Percentiles rank a stretch among this genome's conserved stretches.
Evolutionary conservation across 345 rosid species (phyloP).

Genomic region (Bruguiera parviflora): DNA sequence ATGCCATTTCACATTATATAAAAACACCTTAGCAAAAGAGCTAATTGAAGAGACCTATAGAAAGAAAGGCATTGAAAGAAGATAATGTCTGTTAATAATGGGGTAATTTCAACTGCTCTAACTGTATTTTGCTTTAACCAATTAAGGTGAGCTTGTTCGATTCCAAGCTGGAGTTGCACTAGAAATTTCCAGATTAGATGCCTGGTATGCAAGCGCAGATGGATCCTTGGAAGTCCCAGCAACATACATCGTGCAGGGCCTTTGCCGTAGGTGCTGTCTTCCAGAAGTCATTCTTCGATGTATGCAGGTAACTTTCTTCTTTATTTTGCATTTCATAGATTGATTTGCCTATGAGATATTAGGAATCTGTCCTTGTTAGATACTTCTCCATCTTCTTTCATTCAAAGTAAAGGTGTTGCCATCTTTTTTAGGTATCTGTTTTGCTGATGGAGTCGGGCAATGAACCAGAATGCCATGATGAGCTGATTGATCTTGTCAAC

Average conservation of each 20-base stretch:
- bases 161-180: constrained; percentile 86
- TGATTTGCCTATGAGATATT: neutral
- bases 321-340: neutral
- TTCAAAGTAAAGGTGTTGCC: neutral
- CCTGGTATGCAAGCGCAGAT: constrained; percentile 80
- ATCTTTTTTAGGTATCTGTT: constrained; percentile 64
- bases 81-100: neutral
- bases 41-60: too few relatives aligned
- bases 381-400: neutral
- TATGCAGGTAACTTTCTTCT: constrained; percentile 59
- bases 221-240: constrained; percentile 73
- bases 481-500: constrained; percentile 74
- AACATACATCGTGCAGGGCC: constrained; percentile 71
- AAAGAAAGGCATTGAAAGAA: neutral
- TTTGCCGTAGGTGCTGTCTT: constrained; percentile 90
- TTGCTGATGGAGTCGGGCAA: constrained; percentile 61
- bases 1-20: too few relatives aligned
- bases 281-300: constrained; percentile 85
- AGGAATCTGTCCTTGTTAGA: too few relatives aligned
- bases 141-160: constrained; percentile 87
- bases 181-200: constrained; percentile 92
- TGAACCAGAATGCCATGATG: constrained; percentile 70
- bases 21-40: too few relatives aligned
- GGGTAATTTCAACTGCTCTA: neutral
- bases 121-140: neutral